phyloP scores from a whole-genome alignment of 176 grass and related monocot genomes.

The Phyllostachys edulis region DNA sequence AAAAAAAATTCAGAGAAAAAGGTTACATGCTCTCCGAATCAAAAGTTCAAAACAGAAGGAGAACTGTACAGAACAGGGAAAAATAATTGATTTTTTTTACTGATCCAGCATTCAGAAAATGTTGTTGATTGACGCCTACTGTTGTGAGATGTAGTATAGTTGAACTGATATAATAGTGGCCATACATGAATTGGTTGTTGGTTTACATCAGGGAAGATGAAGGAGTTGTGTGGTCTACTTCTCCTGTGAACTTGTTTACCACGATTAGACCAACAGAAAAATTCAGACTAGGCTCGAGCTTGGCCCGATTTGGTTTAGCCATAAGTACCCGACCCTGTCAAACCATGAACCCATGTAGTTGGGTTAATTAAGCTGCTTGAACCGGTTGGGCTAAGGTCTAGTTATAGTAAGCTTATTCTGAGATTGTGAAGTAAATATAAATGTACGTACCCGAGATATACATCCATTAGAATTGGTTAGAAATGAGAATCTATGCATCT shows the following conservation, averaged over 20 bases:
- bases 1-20: neutral
- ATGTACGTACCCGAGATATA: too few relatives aligned
- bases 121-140: neutral
- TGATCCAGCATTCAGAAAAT: neutral
- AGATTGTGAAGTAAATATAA: too few relatives aligned
- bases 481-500: neutral
- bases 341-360: too few relatives aligned
- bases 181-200: slow-evolving; percentile 9
- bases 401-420: too few relatives aligned
- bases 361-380: too few relatives aligned
- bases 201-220: neutral
- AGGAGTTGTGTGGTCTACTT: neutral
- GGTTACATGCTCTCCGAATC: neutral
- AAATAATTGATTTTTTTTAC: neutral
- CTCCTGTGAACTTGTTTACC: neutral
- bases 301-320: neutral
- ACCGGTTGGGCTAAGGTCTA: too few relatives aligned
- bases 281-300: neutral
- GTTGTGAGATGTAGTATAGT: neutral
- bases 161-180: neutral
- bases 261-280: neutral
- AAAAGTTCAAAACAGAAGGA: too few relatives aligned
- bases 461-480: too few relatives aligned
- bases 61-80: neutral
- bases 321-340: too few relatives aligned